Evolutionary conservation across 257 asterid species (phyloP), one percentile per base, ranked within the genome.

Genomic region (Linderniella brevidens): DNA sequence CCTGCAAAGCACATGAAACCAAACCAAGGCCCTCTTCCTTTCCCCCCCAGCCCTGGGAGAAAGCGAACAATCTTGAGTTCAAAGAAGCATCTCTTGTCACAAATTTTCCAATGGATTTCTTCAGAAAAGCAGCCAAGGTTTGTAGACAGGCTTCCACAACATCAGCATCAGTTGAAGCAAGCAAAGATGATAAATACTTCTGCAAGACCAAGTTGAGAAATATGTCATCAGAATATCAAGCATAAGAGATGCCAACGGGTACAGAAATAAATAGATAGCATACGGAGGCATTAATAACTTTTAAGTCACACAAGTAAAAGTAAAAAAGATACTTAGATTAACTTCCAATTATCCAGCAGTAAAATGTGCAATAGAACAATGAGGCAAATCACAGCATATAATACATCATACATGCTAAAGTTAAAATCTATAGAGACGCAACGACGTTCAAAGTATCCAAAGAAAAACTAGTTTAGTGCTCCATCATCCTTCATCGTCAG

Each of bases 11-110:
- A 65, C 98, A 90, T 41, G 93, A 76, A 59, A 90, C 77, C 69
- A 90, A 67, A 62, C 98, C 98, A 50, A 90, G 84, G 35, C 93
- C 98, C 74, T 85, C 98, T 68, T 85, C 98, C 59, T 79, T 85
- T 42, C 92, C 90, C 35, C 98, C 98, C 98, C 96, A 90, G 19
- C 98, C 98, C 68, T 90, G 98, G 58, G 96, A 94, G 64, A 85
- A 72, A 58, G 93, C 70, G 64, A 81, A 85, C 55, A 90, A 70
- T 74, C 88, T 90, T 58, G 98, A 78, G 58, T 72, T 81, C 41
- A 90, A 73, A 64, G 90, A 79, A 55, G 78, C 73, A 54, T 90
- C 96, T 68, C 83, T 78, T 47, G 78, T 74, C 44, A 79, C 67
- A 72, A 84, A 85, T 62, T 81, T 84, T 53, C 92, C 94, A 54